Conservation (phyloP, 1,139 yeast genomes). For the Kazachstania sp. region DNA sequence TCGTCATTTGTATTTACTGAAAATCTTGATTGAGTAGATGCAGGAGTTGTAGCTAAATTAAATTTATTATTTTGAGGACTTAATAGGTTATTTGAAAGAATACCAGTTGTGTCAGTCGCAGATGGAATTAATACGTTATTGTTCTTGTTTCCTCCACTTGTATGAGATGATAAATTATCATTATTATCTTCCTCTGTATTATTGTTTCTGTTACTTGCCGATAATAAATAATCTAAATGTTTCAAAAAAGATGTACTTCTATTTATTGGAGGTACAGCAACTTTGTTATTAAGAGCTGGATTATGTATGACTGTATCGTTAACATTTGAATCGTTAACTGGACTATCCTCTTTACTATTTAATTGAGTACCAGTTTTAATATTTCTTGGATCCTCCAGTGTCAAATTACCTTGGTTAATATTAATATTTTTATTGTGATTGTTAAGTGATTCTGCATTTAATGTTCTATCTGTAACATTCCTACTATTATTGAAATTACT, state of each 20-base stretch:
- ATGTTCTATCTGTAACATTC: background rate
- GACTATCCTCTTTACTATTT: background rate
- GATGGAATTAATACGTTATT: background rate
- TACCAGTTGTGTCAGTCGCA: constrained; percentile 1
- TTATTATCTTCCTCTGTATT: constrained; percentile 3
- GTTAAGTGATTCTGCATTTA: background rate
- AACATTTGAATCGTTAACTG: constrained; percentile 1
- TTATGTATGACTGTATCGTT: constrained; percentile 15
- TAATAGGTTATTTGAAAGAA: background rate
- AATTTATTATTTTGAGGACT: background rate
- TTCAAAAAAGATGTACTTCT: constrained; percentile 30
- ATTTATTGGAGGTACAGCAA: constrained; percentile 4
- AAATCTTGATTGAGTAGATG: constrained; percentile 1
- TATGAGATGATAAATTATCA: constrained; percentile 26
- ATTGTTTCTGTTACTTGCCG: constrained; percentile 11
- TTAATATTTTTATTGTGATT: too few relatives aligned
- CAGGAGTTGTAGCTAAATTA: background rate
- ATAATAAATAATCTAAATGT: constrained; percentile 32
- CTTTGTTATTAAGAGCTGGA: constrained; percentile 4
- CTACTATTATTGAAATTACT: constrained; percentile 4
- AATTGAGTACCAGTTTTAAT: background rate
- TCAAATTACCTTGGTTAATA: too few relatives aligned
- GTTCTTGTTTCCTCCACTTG: constrained; percentile 19
- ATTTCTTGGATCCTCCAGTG: background rate
- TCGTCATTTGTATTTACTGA: constrained; percentile 1